Evolutionary conservation across 169 alveolate species (phyloP), one percentile per base, ranked within the genome.

Genomic region (Cryptosporidium ryanae): DNA sequence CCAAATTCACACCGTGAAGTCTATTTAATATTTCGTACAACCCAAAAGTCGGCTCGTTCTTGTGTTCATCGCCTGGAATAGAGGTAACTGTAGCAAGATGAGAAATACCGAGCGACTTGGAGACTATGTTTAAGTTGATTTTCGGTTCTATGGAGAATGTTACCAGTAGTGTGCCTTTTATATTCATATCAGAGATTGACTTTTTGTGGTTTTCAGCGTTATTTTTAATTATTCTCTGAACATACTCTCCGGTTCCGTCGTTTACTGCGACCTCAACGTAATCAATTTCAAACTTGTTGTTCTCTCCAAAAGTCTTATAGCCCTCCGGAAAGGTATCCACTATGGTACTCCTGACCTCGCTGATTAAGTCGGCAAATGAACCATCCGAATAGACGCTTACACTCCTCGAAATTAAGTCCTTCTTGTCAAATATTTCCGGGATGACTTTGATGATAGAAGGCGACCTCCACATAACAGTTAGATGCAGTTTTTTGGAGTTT

Each of bases 401-500:
- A 55, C 59, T 43, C 1, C 46, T 48, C 7, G 34, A 27, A 12
- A 59, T 57, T 29, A 43, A 17, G 32, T 68, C 18, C 10, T 34
- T 61, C 21, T 59, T 17, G 7, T 76, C 68, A 59, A 25, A 29
- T 32, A 61, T 31, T 10, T 52, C 21, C 15, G 87, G 87, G 1
- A 61, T 61, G 4, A 76, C 27, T 1, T 55, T 38, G 13, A 76
- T 15, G 1, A 76, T 21, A 10, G 76, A 76, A 32, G 87, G 87
- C 32, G 23, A 57, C 34, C 65, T 76, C 87, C 87, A 76, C 25
- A 59, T 21, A 29, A 76, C 48, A 10, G 18, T 76, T 65, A 76
- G 21, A 59, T 31, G 57, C 1, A 76, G 34, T 0, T 25, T 0
- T 34, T 57, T 31, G 5, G 44, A 17, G 23, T 43, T 38, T 7